Conservation (phyloP, 495 filamentous ascomycete species). For the Pseudevernia furfuracea region DNA sequence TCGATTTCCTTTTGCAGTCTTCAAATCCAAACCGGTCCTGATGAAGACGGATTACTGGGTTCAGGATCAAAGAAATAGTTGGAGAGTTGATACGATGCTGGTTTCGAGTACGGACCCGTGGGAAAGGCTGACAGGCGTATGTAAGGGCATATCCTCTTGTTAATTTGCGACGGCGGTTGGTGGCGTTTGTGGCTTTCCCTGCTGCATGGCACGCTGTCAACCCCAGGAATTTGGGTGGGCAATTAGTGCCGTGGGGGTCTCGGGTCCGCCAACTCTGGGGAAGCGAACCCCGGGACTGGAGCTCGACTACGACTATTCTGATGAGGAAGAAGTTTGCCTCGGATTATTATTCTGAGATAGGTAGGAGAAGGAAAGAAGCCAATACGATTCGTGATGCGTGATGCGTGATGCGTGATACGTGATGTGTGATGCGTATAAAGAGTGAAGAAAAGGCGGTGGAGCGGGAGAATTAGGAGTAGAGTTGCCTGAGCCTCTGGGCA, state of each 20-base stretch:
- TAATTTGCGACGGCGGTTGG: not conserved
- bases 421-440: not conserved
- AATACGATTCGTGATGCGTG: not conserved
- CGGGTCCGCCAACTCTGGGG: constrained; percentile 2
- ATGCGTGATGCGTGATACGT: not conserved
- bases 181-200: constrained; percentile 2
- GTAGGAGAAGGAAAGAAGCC: not conserved
- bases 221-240: constrained; percentile 7
- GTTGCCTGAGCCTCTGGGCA: not conserved
- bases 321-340: not conserved
- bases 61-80: not conserved
- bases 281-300: not conserved
- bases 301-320: too few relatives aligned
- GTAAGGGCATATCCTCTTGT: not conserved
- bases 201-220: constrained; percentile 7
- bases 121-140: not conserved
- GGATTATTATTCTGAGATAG: not conserved
- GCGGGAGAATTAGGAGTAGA: not conserved
- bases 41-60: not conserved
- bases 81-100: not conserved
- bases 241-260: constrained; percentile 4
- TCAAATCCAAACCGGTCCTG: not conserved
- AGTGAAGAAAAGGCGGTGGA: not conserved
- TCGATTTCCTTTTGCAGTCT: not conserved
- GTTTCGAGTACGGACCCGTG: not conserved